A percentile compares a stretch with the other conserved stretches of the same genome.
phyloP scores from a whole-genome alignment of 257 asterid species.

The Nicotiana benthamiana region DNA sequence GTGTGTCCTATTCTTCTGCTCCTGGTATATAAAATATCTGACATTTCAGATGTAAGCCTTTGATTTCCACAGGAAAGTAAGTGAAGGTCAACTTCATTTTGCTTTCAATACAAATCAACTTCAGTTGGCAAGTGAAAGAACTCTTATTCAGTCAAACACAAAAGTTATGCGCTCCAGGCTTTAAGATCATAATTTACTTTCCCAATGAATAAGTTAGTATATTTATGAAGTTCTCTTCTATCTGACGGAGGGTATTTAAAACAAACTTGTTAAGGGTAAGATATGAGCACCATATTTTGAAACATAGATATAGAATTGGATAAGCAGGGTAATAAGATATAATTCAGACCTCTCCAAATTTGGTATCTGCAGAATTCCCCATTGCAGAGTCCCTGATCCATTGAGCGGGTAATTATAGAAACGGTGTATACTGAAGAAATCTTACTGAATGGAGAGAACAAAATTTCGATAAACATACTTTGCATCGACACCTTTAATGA shows the following conservation, averaged over 20 bases:
- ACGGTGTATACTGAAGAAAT: slow-evolving; percentile 9
- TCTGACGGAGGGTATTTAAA: neutral
- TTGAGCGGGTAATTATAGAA: slow-evolving; percentile 20
- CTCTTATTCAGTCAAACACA: neutral
- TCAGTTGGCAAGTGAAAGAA: neutral
- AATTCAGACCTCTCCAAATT: slow-evolving; percentile 83
- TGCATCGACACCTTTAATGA: slow-evolving; percentile 92
- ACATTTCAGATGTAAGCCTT: neutral
- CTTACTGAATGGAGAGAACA: slow-evolving; percentile 9
- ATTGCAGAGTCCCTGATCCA: slow-evolving; percentile 43
- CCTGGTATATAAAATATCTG: neutral
- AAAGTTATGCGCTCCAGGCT: neutral
- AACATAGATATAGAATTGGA: neutral
- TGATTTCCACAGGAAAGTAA: neutral
- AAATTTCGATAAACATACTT: slow-evolving; percentile 43
- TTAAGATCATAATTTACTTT: neutral
- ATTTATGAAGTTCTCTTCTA: neutral
- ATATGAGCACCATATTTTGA: neutral
- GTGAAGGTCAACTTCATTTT: neutral
- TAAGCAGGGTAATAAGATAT: slow-evolving; percentile 10
- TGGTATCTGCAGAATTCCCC: slow-evolving; percentile 57
- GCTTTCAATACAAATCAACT: neutral
- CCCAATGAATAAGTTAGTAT: neutral
- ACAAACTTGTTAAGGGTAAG: neutral
- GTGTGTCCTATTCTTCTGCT: neutral